Conservation (phyloP, 768 basidiomycete species). For the Mycena rebaudengoi region DNA sequence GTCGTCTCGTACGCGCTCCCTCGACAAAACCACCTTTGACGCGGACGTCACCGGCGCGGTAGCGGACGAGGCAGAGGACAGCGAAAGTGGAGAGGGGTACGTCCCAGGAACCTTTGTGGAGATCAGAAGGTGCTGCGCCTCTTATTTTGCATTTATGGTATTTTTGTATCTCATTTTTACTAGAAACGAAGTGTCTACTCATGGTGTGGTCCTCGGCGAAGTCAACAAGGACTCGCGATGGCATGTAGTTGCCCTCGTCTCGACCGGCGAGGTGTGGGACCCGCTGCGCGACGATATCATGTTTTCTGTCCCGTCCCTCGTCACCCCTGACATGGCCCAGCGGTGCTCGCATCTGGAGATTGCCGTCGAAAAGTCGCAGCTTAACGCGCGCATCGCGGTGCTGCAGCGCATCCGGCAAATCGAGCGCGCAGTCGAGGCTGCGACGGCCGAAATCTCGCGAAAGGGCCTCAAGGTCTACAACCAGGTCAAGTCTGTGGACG, state of each 20-base stretch:
- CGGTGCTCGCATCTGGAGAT: constrained; percentile 54
- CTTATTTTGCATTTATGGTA: not conserved
- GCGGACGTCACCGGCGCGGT: constrained; percentile 3
- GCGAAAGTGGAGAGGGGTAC: constrained; percentile 23
- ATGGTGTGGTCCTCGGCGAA: constrained; percentile 49
- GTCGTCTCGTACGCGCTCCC: constrained; percentile 23
- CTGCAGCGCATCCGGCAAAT: constrained; percentile 67
- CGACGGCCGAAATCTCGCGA: constrained; percentile 38
- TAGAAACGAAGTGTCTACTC: constrained; percentile 42
- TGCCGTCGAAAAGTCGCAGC: constrained; percentile 44
- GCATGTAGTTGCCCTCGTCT: constrained; percentile 35
- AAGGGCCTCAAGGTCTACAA: constrained; percentile 52
- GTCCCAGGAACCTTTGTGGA: constrained; percentile 62
- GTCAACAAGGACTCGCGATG: constrained; percentile 22
- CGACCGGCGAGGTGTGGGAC: constrained; percentile 63
- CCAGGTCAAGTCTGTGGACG: constrained; percentile 51
- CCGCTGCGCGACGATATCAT: constrained; percentile 62
- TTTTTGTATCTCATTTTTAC: not conserved
- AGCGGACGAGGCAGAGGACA: constrained; percentile 27
- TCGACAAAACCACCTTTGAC: constrained; percentile 35
- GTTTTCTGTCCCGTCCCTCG: constrained; percentile 68
- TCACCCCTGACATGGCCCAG: constrained; percentile 51
- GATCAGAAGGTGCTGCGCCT: constrained; percentile 59
- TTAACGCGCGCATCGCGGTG: constrained; percentile 70
- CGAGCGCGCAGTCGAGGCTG: constrained; percentile 55